Evolutionary conservation across 2,329 filamentous ascomycete genomes (phyloP), one percentile per base, ranked within the genome.

Genomic region (Colletotrichum godetiae): DNA sequence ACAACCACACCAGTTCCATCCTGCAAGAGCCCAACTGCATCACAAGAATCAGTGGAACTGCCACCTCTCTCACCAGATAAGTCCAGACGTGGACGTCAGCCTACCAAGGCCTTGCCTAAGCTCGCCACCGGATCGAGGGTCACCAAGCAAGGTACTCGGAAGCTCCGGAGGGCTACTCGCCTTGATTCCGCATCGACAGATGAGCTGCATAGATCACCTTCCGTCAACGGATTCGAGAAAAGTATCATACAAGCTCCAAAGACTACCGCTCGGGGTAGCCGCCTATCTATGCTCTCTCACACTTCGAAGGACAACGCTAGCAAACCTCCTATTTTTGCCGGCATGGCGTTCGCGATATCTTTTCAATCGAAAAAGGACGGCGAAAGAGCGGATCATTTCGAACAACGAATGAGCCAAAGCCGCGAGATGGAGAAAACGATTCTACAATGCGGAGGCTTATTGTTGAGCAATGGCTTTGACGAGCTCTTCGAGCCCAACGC

Each of bases 261-360:
- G 71, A 71, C 76, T 6, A 78, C 67, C 60, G 75, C 60, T 5
- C 63, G 73, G 24, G 68, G 72, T 31, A 74, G 68, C 11, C 72
- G 72, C 5, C 55, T 74, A 5, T 72, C 72, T 13, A 68, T 64
- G 22, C 42, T 74, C 7, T 72, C 68, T 5, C 63, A 72, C 22
- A 53, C 68, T 4, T 67, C 68, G 19, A 74, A 59, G 42, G 68
- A 68, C 1, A 37, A 61, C 29, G 6, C 11, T 2, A 64, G 75
- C 19, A 63, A 58, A 24, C 31, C 24, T 31, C 78, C 71, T 11
- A 74, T 97, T 0, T 98, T 98, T 78, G 84, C 88, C 1, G 91
- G 92, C 55, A 98, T 98, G 95, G 91, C 91, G 0, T 98, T 98
- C 82, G 95, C 95, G 0, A 89, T 98, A 12, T 96, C 95, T 0